These are phyloP conservation scores for Penicillium lagena DNA, from an alignment of 495 filamentous ascomycete genomes.

Conservation along the genomic window DNA sequence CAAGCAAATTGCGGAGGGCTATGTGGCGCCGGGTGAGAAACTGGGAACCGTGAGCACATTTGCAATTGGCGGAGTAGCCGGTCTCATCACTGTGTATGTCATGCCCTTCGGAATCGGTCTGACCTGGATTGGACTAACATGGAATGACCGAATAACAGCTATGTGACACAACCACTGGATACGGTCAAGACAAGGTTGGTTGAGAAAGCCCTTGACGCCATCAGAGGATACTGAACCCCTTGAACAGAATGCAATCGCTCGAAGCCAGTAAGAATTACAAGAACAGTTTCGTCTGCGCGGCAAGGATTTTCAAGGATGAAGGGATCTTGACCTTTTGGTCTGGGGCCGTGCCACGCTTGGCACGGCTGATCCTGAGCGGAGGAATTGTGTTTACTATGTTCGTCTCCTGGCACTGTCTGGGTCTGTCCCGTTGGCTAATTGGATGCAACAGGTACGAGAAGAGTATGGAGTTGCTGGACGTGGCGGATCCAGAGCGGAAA, in stretches of 20 bases:
- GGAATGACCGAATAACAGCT: constrained; percentile 23
- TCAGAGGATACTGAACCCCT: constrained; percentile 3
- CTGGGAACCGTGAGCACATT: constrained; percentile 85
- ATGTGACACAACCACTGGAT: constrained; percentile 81
- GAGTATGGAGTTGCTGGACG: constrained; percentile 82
- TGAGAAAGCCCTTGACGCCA: background rate
- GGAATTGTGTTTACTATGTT: constrained; percentile 97
- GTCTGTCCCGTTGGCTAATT: constrained; percentile 6
- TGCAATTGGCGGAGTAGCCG: constrained; percentile 82
- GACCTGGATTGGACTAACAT: background rate
- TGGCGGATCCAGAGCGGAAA: constrained; percentile 72
- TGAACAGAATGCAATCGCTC: constrained; percentile 83
- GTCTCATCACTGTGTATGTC: constrained; percentile 86
- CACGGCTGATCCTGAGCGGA: constrained; percentile 78
- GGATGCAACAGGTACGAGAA: constrained; percentile 72
- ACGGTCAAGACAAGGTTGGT: constrained; percentile 82
- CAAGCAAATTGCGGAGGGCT: constrained; percentile 85
- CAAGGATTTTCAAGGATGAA: constrained; percentile 80
- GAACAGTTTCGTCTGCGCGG: constrained; percentile 83
- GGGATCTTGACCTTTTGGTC: constrained; percentile 90
- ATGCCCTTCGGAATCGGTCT: background rate
- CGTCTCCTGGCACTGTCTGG: constrained; percentile 12
- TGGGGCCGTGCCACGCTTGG: constrained; percentile 80
- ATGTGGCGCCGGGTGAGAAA: constrained; percentile 92
- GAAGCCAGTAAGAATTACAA: constrained; percentile 78